Evolutionary conservation across 306 rosid genomes (phyloP), one percentile per base, ranked within the genome.

Genomic region (Dryas alaskensis): DNA sequence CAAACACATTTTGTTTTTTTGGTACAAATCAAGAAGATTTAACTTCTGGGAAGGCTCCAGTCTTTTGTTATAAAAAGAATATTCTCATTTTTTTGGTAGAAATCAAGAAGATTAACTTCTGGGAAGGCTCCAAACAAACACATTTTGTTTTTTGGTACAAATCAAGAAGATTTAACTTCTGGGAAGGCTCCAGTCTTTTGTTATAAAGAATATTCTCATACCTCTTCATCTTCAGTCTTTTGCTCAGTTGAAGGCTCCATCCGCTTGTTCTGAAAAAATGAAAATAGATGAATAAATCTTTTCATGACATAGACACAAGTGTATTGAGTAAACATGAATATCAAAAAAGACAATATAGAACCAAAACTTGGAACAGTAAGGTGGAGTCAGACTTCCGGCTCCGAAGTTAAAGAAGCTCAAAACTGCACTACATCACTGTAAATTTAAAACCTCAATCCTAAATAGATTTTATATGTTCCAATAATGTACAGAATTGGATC

Each of bases 141-240:
- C 12, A 31, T 31, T 31, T 60, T 5, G 7, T 14, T 39, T 12
- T 3, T 2, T 31, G 44, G 45, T 6, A 39, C 6, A 62, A 39
- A 62, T 7, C 57, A 52, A 60, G n/a, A 60, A 60, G 25, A 62
- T 40, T 62, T 62, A 40, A 62, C 14, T 62, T 12, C 48, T 3
- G 1, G 25, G 47, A 37, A 31, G 37, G 37, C 37, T 31, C 37
- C 37, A 31, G 37, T 31, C 37, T 31, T 31, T 31, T 31, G 37
- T 10, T 43, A 58, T 42, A 67, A 78, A 49, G 66, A 31, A 64
- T 27, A 68, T 48, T 44, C 77, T 45, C 52, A 61, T 86, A 93
- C 98, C 92, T 89, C 88, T n/a, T 72, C 82, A 17, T 61, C 88
- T 69, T 81, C 82, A 69, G 73, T 72, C 78, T 82, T 86, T 65